phyloP scores from a whole-genome alignment of 768 basidiomycete genomes.

The Glaciozyma martinii region DNA sequence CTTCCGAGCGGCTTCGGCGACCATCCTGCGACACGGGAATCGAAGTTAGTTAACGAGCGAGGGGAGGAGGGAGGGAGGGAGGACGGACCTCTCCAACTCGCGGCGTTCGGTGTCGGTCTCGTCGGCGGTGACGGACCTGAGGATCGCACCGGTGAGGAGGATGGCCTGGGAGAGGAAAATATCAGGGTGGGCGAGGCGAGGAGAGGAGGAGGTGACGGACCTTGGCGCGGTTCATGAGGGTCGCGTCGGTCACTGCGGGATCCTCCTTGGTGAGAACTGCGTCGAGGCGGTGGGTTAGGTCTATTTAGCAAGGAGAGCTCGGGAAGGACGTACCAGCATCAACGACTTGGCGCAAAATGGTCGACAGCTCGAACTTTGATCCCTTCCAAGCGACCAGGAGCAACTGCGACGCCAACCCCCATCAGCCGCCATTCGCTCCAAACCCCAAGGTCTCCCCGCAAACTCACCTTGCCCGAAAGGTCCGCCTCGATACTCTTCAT shows the following conservation, averaged over 20 bases:
- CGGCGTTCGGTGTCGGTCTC: slow-evolving; percentile 88
- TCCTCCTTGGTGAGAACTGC: slow-evolving; percentile 50
- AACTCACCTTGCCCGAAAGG: slow-evolving; percentile 71
- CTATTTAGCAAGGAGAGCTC: slow-evolving; percentile 6
- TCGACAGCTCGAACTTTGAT: slow-evolving; percentile 85
- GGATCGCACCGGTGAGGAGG: slow-evolving; percentile 78
- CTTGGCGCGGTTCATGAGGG: slow-evolving; percentile 75
- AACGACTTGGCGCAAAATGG: slow-evolving; percentile 65
- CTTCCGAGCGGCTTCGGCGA: slow-evolving; percentile 3
- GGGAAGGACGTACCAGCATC: slow-evolving; percentile 15
- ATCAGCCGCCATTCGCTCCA: neutral
- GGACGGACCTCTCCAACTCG: slow-evolving; percentile 74
- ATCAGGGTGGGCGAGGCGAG: neutral
- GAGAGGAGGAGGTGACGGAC: slow-evolving; percentile 41
- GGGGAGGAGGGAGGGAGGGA: neutral
- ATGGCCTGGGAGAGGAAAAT: slow-evolving; percentile 51
- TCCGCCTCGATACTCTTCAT: slow-evolving; percentile 80
- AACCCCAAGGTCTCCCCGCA: too few relatives aligned
- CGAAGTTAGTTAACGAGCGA: neutral
- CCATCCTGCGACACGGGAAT: neutral
- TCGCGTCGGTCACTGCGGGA: slow-evolving; percentile 57
- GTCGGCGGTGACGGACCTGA: slow-evolving; percentile 75
- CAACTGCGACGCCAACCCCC: slow-evolving; percentile 47
- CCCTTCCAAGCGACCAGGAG: slow-evolving; percentile 97
- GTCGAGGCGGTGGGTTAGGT: neutral